Evolutionary conservation across 73 alveolate species (phyloP).

Genomic region (Paramecium sexaurelia): DNA sequence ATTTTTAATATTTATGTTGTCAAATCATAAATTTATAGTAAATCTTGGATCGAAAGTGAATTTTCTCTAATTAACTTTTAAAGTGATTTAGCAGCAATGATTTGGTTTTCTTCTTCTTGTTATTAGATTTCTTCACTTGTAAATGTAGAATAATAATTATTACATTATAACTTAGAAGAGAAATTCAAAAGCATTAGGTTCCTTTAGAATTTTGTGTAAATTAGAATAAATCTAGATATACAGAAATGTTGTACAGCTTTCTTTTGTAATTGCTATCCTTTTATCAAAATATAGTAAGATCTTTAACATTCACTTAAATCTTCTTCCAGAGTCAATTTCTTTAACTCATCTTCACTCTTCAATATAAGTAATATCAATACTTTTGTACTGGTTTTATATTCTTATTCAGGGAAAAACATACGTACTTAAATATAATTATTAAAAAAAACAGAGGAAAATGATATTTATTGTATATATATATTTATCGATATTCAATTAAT

Average conservation of each 20-base stretch:
- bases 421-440: neutral
- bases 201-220: neutral
- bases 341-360: conserved; percentile 66
- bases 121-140: conserved; percentile 34
- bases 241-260: conserved; percentile 36
- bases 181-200: neutral
- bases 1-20: conserved; percentile 49
- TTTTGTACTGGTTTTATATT: neutral
- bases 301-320: conserved; percentile 59
- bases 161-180: conserved; percentile 40
- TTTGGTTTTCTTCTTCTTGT: conserved; percentile 37
- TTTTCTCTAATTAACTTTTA: neutral
- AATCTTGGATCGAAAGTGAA: neutral
- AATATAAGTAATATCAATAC: neutral
- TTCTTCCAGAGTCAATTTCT: conserved; percentile 64
- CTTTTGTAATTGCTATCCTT: conserved; percentile 61
- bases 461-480: neutral
- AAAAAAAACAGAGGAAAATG: neutral
- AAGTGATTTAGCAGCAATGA: conserved; percentile 31
- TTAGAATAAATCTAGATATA: neutral
- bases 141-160: neutral
- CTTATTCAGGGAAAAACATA: conserved; percentile 50
- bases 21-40: conserved; percentile 45
- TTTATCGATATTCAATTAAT: neutral
- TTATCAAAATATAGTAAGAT: conserved; percentile 53